Conservation (phyloP, 805 yeast species). For the Kregervanrija fluxuum region DNA sequence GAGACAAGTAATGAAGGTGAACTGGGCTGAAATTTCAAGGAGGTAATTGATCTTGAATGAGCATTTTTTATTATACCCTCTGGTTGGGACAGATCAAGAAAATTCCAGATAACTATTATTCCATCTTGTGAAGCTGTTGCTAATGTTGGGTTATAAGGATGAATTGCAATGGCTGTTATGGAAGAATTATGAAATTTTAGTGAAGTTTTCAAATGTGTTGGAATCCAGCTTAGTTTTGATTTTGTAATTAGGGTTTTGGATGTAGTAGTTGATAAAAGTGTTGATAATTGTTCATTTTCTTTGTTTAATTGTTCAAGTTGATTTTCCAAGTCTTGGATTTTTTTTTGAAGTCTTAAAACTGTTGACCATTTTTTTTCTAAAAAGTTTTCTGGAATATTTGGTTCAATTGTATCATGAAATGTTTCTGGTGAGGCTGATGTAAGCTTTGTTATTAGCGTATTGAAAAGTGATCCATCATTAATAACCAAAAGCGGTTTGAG, state of each 20-base stretch:
- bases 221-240: slow-evolving; percentile 54
- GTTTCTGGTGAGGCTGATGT: slow-evolving; percentile 1
- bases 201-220: slow-evolving; percentile 37
- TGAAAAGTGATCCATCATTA: neutral
- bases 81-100: slow-evolving; percentile 51
- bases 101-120: slow-evolving; percentile 63
- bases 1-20: slow-evolving; percentile 33
- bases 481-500: slow-evolving; percentile 10
- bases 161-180: slow-evolving; percentile 59
- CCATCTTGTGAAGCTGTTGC: slow-evolving; percentile 72
- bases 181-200: slow-evolving; percentile 53
- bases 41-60: slow-evolving; percentile 65
- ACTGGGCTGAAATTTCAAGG: slow-evolving; percentile 47
- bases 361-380: slow-evolving; percentile 84
- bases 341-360: slow-evolving; percentile 70
- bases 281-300: slow-evolving; percentile 18
- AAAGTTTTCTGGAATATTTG: slow-evolving; percentile 22
- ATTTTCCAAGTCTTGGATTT: slow-evolving; percentile 62
- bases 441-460: neutral
- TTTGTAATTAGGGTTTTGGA: slow-evolving; percentile 11
- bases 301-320: slow-evolving; percentile 44
- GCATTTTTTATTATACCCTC: slow-evolving; percentile 55
- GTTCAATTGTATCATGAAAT: slow-evolving; percentile 1
- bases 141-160: slow-evolving; percentile 63
- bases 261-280: slow-evolving; percentile 7